Evolutionary conservation across 2,329 filamentous ascomycete species (phyloP).

Genomic region (Massarina eburnea): DNA sequence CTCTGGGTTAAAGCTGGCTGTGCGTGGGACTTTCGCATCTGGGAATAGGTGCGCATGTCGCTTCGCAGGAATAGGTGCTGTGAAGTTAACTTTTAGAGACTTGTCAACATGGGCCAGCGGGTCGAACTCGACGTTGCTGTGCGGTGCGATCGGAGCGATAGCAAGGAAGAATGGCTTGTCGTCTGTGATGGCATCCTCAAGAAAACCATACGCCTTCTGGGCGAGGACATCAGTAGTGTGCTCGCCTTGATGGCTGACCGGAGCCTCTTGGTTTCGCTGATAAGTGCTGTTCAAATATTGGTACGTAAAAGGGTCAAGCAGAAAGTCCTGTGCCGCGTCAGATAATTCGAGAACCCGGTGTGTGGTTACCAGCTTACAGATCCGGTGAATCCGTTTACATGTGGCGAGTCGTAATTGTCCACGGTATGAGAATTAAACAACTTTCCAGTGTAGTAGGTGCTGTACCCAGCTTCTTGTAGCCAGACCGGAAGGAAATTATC

Average conservation of each 20-base stretch:
- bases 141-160: conserved; percentile 67
- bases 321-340: too few species aligned
- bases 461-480: conserved; percentile 67
- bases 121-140: conserved; percentile 57
- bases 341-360: neutral
- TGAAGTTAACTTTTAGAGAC: conserved; percentile 38
- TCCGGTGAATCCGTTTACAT: conserved; percentile 59
- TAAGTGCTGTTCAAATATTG: conserved; percentile 66
- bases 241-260: conserved; percentile 57
- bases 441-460: conserved; percentile 71
- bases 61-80: conserved; percentile 58
- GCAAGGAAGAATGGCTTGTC: conserved; percentile 68
- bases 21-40: conserved; percentile 61
- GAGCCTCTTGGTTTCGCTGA: conserved; percentile 60
- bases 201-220: conserved; percentile 59
- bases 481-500: conserved; percentile 69
- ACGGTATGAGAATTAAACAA: conserved; percentile 65
- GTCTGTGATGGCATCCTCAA: conserved; percentile 59
- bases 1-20: conserved; percentile 66
- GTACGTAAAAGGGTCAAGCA: conserved; percentile 68
- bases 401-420: conserved; percentile 61
- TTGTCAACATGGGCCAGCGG: conserved; percentile 14
- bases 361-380: neutral
- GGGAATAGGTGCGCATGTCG: conserved; percentile 65
- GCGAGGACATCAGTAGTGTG: conserved; percentile 62